Evolutionary conservation across 192 early-diverging fungal genomes (phyloP), one percentile per base, ranked within the genome.

Genomic region (Podila minutissima): DNA sequence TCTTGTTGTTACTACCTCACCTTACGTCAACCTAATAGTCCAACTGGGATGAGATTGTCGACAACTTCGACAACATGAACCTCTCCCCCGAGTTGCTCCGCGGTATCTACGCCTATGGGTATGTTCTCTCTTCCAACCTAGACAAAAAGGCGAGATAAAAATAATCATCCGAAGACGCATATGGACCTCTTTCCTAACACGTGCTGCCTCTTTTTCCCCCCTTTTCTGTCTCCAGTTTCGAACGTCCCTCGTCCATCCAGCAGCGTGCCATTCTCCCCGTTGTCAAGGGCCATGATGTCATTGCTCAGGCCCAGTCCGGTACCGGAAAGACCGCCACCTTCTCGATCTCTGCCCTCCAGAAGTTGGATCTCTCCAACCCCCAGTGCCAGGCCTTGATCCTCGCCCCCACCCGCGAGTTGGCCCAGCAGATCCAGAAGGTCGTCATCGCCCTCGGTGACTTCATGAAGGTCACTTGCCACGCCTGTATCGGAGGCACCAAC

Each of bases 291-390:
- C 94, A 91, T 85, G 98, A 99, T 89, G 97, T 99, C 66, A 99
- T 99, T 89, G 98, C 98, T 63, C 98, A 99, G 91, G 98, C 98
- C 37, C 97, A 99, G 90, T 98, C 97, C 65, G 98, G 98, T 91
- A 98, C 97, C 78, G 98, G 97, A 84, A 99, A 99, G 89, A 99
- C 97, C 68, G 97, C 97, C 75, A 99, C 98, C 69, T 99, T 99
- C 93, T 98, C 97, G 74, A 98, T 99, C 84, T 97, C 97, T 60
- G 96, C 97, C 78, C 93, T 99, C 67, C 97, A 99, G 84, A 93
- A 92, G 71, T 88, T 99, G 65, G 95, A 98, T 85, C 84, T 89
- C 60, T 76, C 82, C 57, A 77, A 92, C 67, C 89, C 89, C 66
- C 88, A 96, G 86, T 92, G 90, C 81, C 98, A 99, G 86, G 97